These are phyloP conservation scores for Trapa incisa DNA, from an alignment of 345 rosid species.

Conservation along the genomic window DNA sequence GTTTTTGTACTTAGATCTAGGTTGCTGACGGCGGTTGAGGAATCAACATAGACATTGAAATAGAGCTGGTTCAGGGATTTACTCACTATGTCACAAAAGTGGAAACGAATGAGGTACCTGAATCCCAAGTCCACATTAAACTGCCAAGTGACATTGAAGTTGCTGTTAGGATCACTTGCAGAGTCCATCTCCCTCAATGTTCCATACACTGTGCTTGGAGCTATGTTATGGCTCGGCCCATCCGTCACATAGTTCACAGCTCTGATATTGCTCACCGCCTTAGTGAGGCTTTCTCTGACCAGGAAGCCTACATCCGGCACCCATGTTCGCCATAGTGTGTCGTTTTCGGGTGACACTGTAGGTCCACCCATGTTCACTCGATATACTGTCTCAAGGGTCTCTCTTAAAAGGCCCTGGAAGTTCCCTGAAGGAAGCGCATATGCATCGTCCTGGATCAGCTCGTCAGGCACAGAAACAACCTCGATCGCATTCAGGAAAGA, in stretches of 20 bases:
- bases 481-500: conserved; percentile 74
- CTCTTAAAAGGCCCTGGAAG: conserved; percentile 35
- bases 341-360: conserved; percentile 31
- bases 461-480: conserved; percentile 66
- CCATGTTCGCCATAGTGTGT: conserved; percentile 80
- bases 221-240: conserved; percentile 41
- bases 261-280: conserved; percentile 20
- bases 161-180: conserved; percentile 27
- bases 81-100: conserved; percentile 76
- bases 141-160: conserved; percentile 77
- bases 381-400: conserved; percentile 62
- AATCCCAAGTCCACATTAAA: conserved; percentile 53
- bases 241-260: conserved; percentile 43
- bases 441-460: conserved; percentile 38
- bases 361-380: conserved; percentile 95
- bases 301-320: conserved; percentile 46
- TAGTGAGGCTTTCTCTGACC: conserved; percentile 25
- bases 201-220: conserved; percentile 68
- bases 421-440: conserved; percentile 12
- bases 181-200: conserved; percentile 61
- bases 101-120: conserved; percentile 67
- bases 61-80: conserved; percentile 36
- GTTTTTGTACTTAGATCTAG: conserved; percentile 35
- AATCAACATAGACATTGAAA: conserved; percentile 58
- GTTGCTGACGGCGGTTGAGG: conserved; percentile 24